Evolutionary conservation across 306 rosid genomes (phyloP), one percentile per base, ranked within the genome.

Genomic region (Quercus glauca): DNA sequence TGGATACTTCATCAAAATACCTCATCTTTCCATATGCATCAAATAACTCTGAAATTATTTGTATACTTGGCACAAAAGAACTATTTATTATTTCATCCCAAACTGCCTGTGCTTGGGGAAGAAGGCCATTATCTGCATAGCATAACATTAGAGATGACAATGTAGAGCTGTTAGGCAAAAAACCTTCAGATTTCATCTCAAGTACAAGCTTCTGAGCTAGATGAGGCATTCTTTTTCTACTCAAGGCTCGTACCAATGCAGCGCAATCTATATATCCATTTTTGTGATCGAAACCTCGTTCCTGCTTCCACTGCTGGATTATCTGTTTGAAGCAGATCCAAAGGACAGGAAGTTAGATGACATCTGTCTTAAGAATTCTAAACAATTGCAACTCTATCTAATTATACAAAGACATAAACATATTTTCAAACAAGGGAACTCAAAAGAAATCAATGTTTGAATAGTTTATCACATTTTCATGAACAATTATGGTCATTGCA

Each of bases 51-150:
- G 98, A 88, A 77, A 91, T 78, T 55, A 87, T 83, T 23, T 37
- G 76, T 76, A 82, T 52, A 13, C 84, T 76, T 21, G 96, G 96
- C 52, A 84, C 85, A 55, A 76, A 89, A 25, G 92, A 86, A 74
- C 91, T 87, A 73, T 89, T 83, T 28, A 89, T 19, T 55, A 90
- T 78, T 80, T 90, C 91, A 1, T 89, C 88, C 97, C 95, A 90
- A 53, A 79, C 77, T 41, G 77, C 71, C 45, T 77, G 80, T 28
- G 92, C 89, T 75, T 90, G 91, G 61, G 76, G 84, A 26, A 89
- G 74, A 57, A 82, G 78, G 68, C 85, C 91, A 77, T 76, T 87
- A 28, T 85, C 83, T 14, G 89, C 86, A 78, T 79, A 87, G 76
- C 83, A 73, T 45, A 88, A 71, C 87, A 90, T 79, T 72, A 83